These are phyloP conservation scores for Umbilicus rupestris DNA, from an alignment of 164 flowering plant species.

Conservation along the genomic window DNA sequence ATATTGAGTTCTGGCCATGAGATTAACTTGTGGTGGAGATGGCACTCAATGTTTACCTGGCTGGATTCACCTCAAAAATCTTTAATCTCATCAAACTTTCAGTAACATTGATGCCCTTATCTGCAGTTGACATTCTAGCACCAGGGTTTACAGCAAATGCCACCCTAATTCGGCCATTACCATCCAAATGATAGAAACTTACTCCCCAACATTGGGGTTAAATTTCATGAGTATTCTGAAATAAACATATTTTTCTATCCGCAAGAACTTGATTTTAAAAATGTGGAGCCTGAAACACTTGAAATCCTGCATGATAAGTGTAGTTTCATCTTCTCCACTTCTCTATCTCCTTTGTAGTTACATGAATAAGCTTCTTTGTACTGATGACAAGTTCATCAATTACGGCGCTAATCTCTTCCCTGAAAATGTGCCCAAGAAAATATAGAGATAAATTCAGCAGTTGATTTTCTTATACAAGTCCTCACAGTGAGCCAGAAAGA, in stretches of 20 bases:
- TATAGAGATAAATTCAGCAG: neutral
- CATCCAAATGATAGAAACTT: neutral
- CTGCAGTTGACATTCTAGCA: neutral
- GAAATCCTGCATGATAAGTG: neutral
- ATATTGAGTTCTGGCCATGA: neutral
- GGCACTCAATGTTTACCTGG: neutral
- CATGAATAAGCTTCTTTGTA: slow-evolving; percentile 56
- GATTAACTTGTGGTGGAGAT: neutral
- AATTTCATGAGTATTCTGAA: neutral
- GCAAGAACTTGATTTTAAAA: neutral
- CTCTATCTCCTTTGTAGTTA: slow-evolving; percentile 64
- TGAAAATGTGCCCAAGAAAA: slow-evolving; percentile 15
- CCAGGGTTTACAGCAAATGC: too few species aligned
- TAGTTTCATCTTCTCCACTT: slow-evolving; percentile 63
- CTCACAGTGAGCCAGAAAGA: neutral
- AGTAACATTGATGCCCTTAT: neutral
- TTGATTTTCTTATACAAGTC: neutral
- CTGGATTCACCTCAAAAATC: neutral
- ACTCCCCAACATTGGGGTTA: neutral
- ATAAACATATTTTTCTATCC: neutral
- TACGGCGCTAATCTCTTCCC: slow-evolving; percentile 53
- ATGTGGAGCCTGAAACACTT: neutral
- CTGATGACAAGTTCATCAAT: slow-evolving; percentile 55
- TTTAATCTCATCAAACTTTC: neutral
- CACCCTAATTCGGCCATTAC: too few species aligned